Base-by-base conservation (phyloP, 2,329 filamentous ascomycete genomes). In the Macrophomina phaseolina region DNA sequence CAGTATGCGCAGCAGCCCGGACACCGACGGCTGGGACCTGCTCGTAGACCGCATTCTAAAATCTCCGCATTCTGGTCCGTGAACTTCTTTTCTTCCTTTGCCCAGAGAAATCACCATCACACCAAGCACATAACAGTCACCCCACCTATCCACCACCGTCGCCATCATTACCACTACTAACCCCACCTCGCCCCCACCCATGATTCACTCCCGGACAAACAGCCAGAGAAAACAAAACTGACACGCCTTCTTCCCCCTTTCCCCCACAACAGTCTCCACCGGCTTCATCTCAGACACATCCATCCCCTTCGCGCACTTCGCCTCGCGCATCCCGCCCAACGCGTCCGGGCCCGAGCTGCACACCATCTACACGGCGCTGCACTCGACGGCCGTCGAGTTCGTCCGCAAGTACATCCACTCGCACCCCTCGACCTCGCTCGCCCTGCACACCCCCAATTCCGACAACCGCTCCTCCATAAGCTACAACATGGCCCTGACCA, bases 401-500 rank as follows among this genome's bases (percentile, higher is more conserved):
- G 73, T 79, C 3, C 73, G 80, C 9, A 71, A 80, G 0, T 84
- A 85, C 71, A 75, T 79, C 46, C 73, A 77, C 2, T 76, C 78
- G 0, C 73, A 81, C 1, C 76, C 23, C 23, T 23, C 79, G 0
- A 73, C 81, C 2, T 72, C 76, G 5, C 75, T 69, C 14, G 70
- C 76, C 5, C 66, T 72, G 38, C 64, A 76, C 28, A 71, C 75
- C 48, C 12, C 71, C 16, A 68, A 70, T 4, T 71, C 72, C 1
- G 72, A 75, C 53, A 82, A 80, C 1, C 76, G 79, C 2, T 75
- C 82, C 0, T 78, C 79, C 0, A 83, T 88, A 53, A 86, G 84
- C 73, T 87, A 88, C 73, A 88, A 88, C 67, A 78, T 88, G 2
- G 85, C 83, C 9, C 84, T 88, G 81, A 88, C 85, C 0, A 80